These are phyloP conservation scores for Pseudogymnoascus sp. DNA, from an alignment of 2,329 filamentous ascomycete species.

Conservation along the genomic window DNA sequence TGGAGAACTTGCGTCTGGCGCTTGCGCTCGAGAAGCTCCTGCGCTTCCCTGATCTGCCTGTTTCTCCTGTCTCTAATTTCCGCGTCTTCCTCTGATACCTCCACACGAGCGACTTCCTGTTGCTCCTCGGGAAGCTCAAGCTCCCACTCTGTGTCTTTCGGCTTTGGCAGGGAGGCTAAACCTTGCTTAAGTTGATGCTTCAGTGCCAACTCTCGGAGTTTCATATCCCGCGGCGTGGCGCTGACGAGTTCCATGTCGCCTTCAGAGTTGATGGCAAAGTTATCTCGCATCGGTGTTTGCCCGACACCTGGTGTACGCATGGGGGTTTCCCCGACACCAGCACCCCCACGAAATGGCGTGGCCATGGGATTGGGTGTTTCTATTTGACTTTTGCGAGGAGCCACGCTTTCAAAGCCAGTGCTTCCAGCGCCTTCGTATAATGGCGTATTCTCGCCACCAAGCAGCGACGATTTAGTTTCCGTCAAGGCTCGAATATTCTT, in stretches of 20 bases:
- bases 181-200: slow-evolving; percentile 61
- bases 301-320: slow-evolving; percentile 53
- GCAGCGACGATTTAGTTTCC: slow-evolving; percentile 83
- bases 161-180: slow-evolving; percentile 78
- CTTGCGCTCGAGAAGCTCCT: slow-evolving; percentile 62
- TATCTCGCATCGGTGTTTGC: slow-evolving; percentile 79
- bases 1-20: slow-evolving; percentile 90
- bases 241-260: slow-evolving; percentile 57
- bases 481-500: slow-evolving; percentile 86
- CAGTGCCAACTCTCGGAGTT: slow-evolving; percentile 58
- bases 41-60: slow-evolving; percentile 61
- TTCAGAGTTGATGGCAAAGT: slow-evolving; percentile 70
- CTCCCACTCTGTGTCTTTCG: slow-evolving; percentile 91
- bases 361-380: slow-evolving; percentile 95
- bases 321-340: slow-evolving; percentile 59
- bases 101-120: slow-evolving; percentile 45
- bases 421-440: slow-evolving; percentile 73
- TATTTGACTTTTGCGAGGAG: slow-evolving; percentile 69
- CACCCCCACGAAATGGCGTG: slow-evolving; percentile 65
- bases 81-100: slow-evolving; percentile 48
- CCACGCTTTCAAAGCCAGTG: slow-evolving; percentile 79
- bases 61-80: slow-evolving; percentile 76
- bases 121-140: slow-evolving; percentile 83
- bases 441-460: slow-evolving; percentile 90
- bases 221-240: slow-evolving; percentile 70